Evolutionary conservation across 2,329 filamentous ascomycete genomes (phyloP).

Genomic region (Aureobasidium sp.): DNA sequence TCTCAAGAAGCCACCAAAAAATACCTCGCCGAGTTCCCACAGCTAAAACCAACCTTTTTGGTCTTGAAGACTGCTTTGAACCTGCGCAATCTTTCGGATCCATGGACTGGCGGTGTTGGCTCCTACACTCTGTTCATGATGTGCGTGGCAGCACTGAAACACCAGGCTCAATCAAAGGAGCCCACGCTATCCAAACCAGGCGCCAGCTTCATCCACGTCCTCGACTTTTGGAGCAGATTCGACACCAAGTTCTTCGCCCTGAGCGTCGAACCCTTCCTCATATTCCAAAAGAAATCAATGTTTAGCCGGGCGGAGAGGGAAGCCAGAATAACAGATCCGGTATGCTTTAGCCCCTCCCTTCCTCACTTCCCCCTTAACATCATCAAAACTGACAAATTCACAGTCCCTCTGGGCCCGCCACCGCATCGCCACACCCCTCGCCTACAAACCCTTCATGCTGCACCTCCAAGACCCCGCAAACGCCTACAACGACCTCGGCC

Average conservation of each 20-base stretch:
- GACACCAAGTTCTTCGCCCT: conserved; percentile 43
- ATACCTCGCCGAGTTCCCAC: conserved; percentile 44
- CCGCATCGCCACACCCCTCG: conserved; percentile 16
- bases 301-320: not conserved
- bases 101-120: conserved; percentile 43
- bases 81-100: conserved; percentile 43
- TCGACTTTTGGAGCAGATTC: conserved; percentile 44
- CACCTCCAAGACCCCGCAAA: conserved; percentile 55
- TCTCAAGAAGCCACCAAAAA: conserved; percentile 39
- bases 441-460: conserved; percentile 37
- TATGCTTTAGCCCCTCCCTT: not conserved
- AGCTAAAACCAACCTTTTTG: conserved; percentile 44
- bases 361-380: too few relatives aligned
- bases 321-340: not conserved
- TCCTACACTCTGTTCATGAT: conserved; percentile 53
- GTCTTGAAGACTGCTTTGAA: conserved; percentile 46
- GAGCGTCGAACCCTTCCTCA: conserved; percentile 40
- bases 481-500: conserved; percentile 51
- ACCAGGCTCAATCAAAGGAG: not conserved
- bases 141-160: conserved; percentile 47
- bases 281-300: conserved; percentile 34
- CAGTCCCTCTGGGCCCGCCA: conserved; percentile 13
- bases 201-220: conserved; percentile 41
- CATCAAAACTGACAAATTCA: too few relatives aligned
- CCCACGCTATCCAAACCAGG: not conserved